Base-by-base conservation (phyloP, 2,329 filamentous ascomycete species). In the Karstenula rhodostoma region DNA sequence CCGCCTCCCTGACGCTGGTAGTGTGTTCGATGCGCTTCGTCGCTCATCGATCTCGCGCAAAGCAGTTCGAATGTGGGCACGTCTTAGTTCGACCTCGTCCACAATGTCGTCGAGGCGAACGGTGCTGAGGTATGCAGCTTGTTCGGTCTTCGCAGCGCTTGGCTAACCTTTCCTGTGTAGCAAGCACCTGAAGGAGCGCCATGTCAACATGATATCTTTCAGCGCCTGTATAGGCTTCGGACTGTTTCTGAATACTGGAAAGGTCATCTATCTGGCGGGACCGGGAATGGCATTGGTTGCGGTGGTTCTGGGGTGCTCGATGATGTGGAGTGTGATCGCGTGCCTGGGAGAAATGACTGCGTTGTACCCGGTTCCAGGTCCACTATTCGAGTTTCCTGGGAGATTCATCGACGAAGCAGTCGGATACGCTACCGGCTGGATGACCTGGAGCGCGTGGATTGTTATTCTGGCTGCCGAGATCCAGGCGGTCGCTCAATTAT, bases 331-430 rank as follows among this genome's bases (percentile, higher is more conserved):
- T n/a, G 69, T 74, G 10, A 72, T 78, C 51, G 76, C 74, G 4
- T 77, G 71, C 44, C 83, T 97, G 17, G 94, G 94, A 63, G 94
- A 97, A 78, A 86, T 97, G 77, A 92, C 93, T 13, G 93, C 96
- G 32, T 81, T 93, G 4, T 97, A 93, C 70, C 94, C 94, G 1
- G 90, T 97, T 19, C 91, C 93, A 32, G 94, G 94, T 44, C 95
- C 93, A 1, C 96, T 97, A 71, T 91, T 93, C 2, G 89, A 92
- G 9, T 97, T 93, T 79, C 94, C 93, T 10, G 96, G 92, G 25
- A 87, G 94, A 13, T 97, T 97, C 71, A 80, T 97, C 19, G 93
- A 97, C 73, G 75, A 80, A 67, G 78, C 78, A 29, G 73, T 82
- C 22, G 80, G 80, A 35, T 82, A 80, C 68, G 79, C 80, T 1